Base-by-base conservation (phyloP, 345 rosid species). In the Erucastrum elatum region DNA sequence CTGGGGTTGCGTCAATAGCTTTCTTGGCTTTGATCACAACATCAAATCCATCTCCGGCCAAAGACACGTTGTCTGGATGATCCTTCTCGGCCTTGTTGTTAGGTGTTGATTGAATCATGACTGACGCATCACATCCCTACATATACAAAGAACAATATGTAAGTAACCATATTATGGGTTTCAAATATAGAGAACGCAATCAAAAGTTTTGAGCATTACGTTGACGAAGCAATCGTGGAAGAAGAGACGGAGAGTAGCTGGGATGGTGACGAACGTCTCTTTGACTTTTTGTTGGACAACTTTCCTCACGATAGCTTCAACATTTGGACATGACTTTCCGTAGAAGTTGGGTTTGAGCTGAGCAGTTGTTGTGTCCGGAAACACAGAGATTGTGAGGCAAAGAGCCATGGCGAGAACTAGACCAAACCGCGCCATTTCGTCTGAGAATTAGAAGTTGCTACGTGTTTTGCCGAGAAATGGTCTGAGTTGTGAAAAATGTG, bases 31-130 rank as follows among this genome's bases (percentile, higher is more conserved):
- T 87, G 78, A 87, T 82, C 77, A 92, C 97, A 7, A 91, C 90
- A 83, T 92, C 97, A 61, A 92, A 92, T 66, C 97, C 97, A 13
- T 92, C 97, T 67, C 97, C 97, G 9, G 97, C 95, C 63, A 92
- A 78, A 2, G 97, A 92, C 31, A 87, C 1, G 68, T 92, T 92
- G 70, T 92, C 96, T 2, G 94, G 92, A 77, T 92, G 89, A 78
- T 92, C 95, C 77, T 87, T 92, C 87, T 92, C 97, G 0, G 97
- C 97, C 71, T 33, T 83, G 86, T 90, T 90, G 75, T 2, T 75
- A 5, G 83, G 81, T 0, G 87, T 75, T 26, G 95, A 90, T 12
- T 76, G 83, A 68, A 92, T 81, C 34, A 92, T 1, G 6, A 90
- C 90, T 6, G 97, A 92, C 7, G 94, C 95, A 78, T 92, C 97